Percentiles rank a stretch among this genome's conserved stretches.
phyloP scores from a whole-genome alignment of 2,329 filamentous ascomycete species.

The Talaromyces amestolkiae region DNA sequence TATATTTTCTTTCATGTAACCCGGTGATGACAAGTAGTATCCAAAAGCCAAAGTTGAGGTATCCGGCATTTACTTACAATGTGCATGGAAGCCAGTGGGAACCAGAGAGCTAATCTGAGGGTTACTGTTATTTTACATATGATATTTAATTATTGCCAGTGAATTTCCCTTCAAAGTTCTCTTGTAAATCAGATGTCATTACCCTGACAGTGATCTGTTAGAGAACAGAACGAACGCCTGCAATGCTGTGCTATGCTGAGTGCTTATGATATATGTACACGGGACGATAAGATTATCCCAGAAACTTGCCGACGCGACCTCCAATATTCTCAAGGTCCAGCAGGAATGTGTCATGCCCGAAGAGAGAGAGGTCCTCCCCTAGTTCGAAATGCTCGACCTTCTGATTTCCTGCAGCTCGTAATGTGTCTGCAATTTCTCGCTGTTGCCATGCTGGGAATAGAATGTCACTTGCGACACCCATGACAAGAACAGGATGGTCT shows the following conservation, averaged over 20 bases:
- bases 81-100: slow-evolving; percentile 44
- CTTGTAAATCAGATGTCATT: no score
- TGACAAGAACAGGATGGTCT: slow-evolving; percentile 77
- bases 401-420: slow-evolving; percentile 73
- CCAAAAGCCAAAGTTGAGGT: slow-evolving; percentile 49
- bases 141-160: background rate
- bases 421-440: slow-evolving; percentile 81
- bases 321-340: slow-evolving; percentile 90
- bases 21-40: slow-evolving; percentile 41
- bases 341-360: slow-evolving; percentile 95
- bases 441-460: slow-evolving; percentile 98
- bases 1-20: slow-evolving; percentile 21
- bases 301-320: slow-evolving; percentile 74
- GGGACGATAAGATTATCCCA: slow-evolving; percentile 51
- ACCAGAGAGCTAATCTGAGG: slow-evolving; percentile 50
- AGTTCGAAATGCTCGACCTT: slow-evolving; percentile 85
- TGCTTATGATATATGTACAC: slow-evolving; percentile 11
- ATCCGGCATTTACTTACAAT: slow-evolving; percentile 32
- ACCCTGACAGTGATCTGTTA: no score
- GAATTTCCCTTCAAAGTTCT: background rate
- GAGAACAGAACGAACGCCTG: slow-evolving; percentile 8
- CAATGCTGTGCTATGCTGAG: slow-evolving; percentile 15
- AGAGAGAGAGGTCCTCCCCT: slow-evolving; percentile 88
- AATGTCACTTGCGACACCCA: slow-evolving; percentile 94
- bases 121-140: slow-evolving; percentile 18